Percentiles rank a stretch among this genome's conserved stretches.
Evolutionary conservation across 495 filamentous ascomycete species (phyloP).

Genomic region (Eremomyces bilateralis): DNA sequence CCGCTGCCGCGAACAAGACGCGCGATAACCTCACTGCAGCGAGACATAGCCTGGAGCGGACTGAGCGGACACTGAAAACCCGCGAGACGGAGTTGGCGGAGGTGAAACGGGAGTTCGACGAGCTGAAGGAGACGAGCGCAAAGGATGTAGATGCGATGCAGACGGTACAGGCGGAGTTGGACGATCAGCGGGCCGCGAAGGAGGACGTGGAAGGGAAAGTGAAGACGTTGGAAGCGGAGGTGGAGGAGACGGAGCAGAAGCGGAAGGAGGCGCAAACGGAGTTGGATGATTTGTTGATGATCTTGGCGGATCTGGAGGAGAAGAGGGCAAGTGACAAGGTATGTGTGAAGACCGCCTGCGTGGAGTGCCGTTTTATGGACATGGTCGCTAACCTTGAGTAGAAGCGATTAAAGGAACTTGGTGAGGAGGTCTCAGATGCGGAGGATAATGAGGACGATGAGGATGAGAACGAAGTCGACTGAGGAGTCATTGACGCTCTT

Average conservation of each 20-base stretch:
- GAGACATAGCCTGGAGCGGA: neutral
- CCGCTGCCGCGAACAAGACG: neutral
- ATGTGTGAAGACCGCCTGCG: slow-evolving; percentile 1
- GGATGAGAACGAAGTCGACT: slow-evolving; percentile 10
- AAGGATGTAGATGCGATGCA: slow-evolving; percentile 3
- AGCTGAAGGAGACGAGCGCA: slow-evolving; percentile 1
- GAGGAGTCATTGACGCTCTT: slow-evolving; percentile 8
- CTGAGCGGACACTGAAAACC: too few species aligned
- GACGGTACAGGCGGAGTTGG: neutral
- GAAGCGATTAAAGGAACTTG: slow-evolving; percentile 21
- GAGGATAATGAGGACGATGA: slow-evolving; percentile 20
- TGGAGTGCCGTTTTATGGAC: too few species aligned
- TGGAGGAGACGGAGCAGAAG: slow-evolving; percentile 14
- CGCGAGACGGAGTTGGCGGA: neutral
- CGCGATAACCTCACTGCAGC: neutral
- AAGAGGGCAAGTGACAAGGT: slow-evolving; percentile 19
- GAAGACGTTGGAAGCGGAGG: slow-evolving; percentile 8
- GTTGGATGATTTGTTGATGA: slow-evolving; percentile 21
- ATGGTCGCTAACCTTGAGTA: slow-evolving; percentile 6
- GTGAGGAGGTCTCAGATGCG: slow-evolving; percentile 18
- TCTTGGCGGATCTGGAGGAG: slow-evolving; percentile 20
- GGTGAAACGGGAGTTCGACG: neutral
- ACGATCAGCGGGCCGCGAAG: slow-evolving; percentile 4
- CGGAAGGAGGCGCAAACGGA: slow-evolving; percentile 17
- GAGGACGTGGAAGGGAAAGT: slow-evolving; percentile 11